Percentiles rank a stretch among this genome's conserved stretches.
phyloP scores from a whole-genome alignment of 371 early-diverging fungal genomes.

The Rhizopus sp. region DNA sequence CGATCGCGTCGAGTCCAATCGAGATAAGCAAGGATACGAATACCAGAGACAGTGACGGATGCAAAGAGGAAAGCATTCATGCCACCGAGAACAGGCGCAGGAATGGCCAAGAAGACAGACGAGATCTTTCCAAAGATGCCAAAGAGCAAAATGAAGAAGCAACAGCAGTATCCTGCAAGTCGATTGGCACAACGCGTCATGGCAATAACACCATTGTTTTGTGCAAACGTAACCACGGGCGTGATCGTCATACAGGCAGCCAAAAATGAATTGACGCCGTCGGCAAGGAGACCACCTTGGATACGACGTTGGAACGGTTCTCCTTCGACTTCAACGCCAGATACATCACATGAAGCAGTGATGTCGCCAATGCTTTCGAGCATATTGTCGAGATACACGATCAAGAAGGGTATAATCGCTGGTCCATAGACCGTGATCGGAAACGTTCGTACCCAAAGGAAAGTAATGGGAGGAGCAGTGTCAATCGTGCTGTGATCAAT shows the following conservation, averaged over 20 bases:
- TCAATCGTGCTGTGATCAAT: constrained; percentile 48
- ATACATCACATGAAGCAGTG: constrained; percentile 68
- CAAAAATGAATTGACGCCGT: constrained; percentile 57
- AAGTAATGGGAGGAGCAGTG: constrained; percentile 58
- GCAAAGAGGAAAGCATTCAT: constrained; percentile 68
- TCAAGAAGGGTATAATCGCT: constrained; percentile 63
- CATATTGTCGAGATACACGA: constrained; percentile 58
- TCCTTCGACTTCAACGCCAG: constrained; percentile 65
- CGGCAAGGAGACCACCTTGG: constrained; percentile 68
- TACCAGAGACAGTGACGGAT: constrained; percentile 63
- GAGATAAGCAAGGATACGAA: constrained; percentile 63
- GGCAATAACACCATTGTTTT: constrained; percentile 68
- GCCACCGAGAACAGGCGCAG: constrained; percentile 58
- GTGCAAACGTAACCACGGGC: constrained; percentile 64
- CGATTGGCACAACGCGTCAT: constrained; percentile 65
- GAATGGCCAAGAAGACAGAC: constrained; percentile 60
- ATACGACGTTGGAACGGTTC: constrained; percentile 57
- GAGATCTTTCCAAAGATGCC: constrained; percentile 67
- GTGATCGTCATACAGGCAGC: constrained; percentile 61
- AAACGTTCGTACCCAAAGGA: constrained; percentile 62
- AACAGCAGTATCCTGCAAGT: constrained; percentile 63
- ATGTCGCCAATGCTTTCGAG: constrained; percentile 65
- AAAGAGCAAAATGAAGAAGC: constrained; percentile 57
- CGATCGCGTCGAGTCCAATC: constrained; percentile 69
- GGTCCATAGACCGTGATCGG: constrained; percentile 64